Evolutionary conservation across 1,284 basidiomycete genomes (phyloP), one percentile per base, ranked within the genome.

Genomic region (Ceratobasidium sp.): DNA sequence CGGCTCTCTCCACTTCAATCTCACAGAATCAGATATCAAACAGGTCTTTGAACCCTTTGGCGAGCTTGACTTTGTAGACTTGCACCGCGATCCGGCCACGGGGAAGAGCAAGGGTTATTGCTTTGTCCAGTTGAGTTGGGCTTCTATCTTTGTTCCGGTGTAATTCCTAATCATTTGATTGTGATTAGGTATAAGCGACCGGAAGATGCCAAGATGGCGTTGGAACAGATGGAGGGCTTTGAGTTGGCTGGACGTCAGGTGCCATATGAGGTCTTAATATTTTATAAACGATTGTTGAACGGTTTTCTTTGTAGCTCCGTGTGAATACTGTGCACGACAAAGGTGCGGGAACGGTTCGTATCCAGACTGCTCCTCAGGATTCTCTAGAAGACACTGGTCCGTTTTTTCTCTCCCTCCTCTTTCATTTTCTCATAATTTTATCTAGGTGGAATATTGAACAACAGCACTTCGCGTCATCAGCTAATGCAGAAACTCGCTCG

Each of bases 401-500:
- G 33, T 40, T 10, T n/a, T 42, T 9, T 26, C 33, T 9, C 26
- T 54, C 48, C 5, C 52, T 38, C 71, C 4, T 26, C 80, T 54
- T 70, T 62, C 17, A 57, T 78, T 54, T 28, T 28, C 69, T 80
- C 4, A 70, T 93, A 93, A 92, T 13, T 42, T 62, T 13, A 17
- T 68, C 3, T 52, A 80, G 80, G 80, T 23, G 77, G 73, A 42
- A 50, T 86, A 93, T 93, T 92, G 95, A 96, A 88, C 90, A 97
- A 97, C 87, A 94, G 94, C 88, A 94, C 94, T 82, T 95, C 95
- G 83, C 94, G 96, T 86, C 96, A 97, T 89, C 95, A 96, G 86
- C 94, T 98, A 87, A 98, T 98, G 96, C 95, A 96, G 87, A 98
- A 98, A 91, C 93, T 98, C 89, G 96, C 96, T 84, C 95, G 96